Conservation (phyloP, 2,329 filamentous ascomycete species). For the Botrytis deweyae region DNA sequence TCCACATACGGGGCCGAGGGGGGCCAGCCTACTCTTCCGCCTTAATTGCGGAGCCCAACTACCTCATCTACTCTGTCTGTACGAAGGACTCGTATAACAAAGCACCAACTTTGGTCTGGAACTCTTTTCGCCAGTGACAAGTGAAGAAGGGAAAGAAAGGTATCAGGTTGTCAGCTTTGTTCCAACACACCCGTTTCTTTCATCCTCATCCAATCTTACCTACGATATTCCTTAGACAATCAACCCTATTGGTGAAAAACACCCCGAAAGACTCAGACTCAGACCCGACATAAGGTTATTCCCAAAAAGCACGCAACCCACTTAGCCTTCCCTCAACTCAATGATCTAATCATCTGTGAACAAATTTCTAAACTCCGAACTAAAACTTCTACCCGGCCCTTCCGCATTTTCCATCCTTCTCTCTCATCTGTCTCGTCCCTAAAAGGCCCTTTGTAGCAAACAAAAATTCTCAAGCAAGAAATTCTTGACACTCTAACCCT, state of each 20-base stretch:
- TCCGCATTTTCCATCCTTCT: neutral
- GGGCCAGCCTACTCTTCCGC: neutral
- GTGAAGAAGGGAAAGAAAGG: neutral
- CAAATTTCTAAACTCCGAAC: neutral
- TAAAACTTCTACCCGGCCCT: neutral
- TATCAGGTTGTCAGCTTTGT: neutral
- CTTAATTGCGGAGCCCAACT: conserved; percentile 9
- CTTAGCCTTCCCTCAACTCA: neutral
- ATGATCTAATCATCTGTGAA: neutral
- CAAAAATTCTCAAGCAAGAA: neutral
- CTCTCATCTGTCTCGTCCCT: neutral
- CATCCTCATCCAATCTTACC: neutral
- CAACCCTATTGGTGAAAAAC: neutral
- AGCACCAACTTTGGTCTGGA: neutral
- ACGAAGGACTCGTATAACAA: neutral
- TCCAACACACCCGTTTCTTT: too few species aligned
- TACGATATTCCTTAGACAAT: neutral
- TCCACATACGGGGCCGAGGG: neutral
- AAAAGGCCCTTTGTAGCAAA: neutral
- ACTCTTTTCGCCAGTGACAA: neutral
- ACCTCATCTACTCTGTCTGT: neutral
- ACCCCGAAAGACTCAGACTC: neutral
- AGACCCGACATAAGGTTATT: neutral
- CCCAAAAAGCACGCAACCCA: neutral
- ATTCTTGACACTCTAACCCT: neutral